phyloP scores from a whole-genome alignment of 768 basidiomycete species.

The Amanita fuliginea region DNA sequence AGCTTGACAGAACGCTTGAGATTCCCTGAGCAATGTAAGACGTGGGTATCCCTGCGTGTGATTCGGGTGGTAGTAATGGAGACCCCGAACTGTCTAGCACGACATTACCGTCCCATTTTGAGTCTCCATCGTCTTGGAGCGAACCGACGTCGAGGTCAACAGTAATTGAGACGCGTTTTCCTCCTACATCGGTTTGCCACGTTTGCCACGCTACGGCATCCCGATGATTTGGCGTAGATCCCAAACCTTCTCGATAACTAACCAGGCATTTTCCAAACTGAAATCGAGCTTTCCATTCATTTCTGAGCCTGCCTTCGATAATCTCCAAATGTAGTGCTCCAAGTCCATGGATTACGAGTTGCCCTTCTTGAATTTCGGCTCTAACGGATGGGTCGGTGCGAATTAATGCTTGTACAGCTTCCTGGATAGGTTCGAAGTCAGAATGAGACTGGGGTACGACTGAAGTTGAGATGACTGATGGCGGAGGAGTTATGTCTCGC shows the following conservation, averaged over 20 bases:
- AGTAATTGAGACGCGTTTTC: slow-evolving; percentile 38
- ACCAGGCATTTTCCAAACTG: slow-evolving; percentile 71
- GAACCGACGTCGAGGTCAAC: slow-evolving; percentile 47
- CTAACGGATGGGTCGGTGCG: slow-evolving; percentile 91
- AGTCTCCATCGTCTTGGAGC: slow-evolving; percentile 52
- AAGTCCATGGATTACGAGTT: slow-evolving; percentile 73
- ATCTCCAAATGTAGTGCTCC: slow-evolving; percentile 87
- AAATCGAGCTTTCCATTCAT: slow-evolving; percentile 73
- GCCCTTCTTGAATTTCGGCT: slow-evolving; percentile 70
- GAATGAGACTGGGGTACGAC: slow-evolving; percentile 73
- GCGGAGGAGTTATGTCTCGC: slow-evolving; percentile 61
- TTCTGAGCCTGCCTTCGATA: slow-evolving; percentile 64
- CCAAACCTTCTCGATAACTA: slow-evolving; percentile 63
- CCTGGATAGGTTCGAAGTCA: slow-evolving; percentile 68
- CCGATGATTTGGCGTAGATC: slow-evolving; percentile 17
- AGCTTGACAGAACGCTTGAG: slow-evolving; percentile 60
- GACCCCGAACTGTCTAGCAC: slow-evolving; percentile 46
- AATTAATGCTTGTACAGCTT: slow-evolving; percentile 56
- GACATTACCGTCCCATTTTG: slow-evolving; percentile 69
- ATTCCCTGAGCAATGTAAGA: slow-evolving; percentile 59
- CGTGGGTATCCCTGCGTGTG: slow-evolving; percentile 34
- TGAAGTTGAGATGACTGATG: slow-evolving; percentile 79
- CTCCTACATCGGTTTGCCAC: slow-evolving; percentile 57
- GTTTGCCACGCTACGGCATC: slow-evolving; percentile 45
- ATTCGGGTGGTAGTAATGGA: slow-evolving; percentile 41